phyloP scores from a whole-genome alignment of 768 basidiomycete species.

The Amanita jacksonii region DNA sequence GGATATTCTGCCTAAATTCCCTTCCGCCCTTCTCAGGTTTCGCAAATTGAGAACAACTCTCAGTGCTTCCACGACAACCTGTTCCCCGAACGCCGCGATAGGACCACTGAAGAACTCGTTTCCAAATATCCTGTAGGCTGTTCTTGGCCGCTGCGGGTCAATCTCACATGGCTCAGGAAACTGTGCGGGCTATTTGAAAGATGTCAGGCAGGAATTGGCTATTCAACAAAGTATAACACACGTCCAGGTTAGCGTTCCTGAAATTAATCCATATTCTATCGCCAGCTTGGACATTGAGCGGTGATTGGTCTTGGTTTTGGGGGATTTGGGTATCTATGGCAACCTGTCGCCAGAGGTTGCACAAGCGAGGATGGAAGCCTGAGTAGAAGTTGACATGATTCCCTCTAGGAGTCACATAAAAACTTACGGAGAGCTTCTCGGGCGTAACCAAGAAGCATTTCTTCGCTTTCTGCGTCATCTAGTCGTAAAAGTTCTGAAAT shows the following conservation, averaged over 20 bases:
- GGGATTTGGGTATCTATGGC: constrained; percentile 23
- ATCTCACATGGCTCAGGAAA: constrained; percentile 32
- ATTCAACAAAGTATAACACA: constrained; percentile 10
- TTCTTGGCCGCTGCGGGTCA: constrained; percentile 27
- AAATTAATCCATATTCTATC: constrained; percentile 32
- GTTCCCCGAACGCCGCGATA: constrained; percentile 26
- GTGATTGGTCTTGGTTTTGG: constrained; percentile 25
- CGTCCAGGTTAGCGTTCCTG: constrained; percentile 35
- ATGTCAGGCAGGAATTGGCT: not conserved
- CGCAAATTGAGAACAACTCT: constrained; percentile 35
- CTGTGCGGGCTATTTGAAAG: constrained; percentile 22
- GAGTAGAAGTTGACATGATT: not conserved
- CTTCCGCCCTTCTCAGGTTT: constrained; percentile 37
- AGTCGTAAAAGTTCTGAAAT: constrained; percentile 27
- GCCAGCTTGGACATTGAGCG: constrained; percentile 28
- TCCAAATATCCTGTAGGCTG: constrained; percentile 21
- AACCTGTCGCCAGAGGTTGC: constrained; percentile 31
- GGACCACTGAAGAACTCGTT: constrained; percentile 33
- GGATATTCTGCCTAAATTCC: constrained; percentile 29
- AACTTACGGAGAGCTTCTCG: constrained; percentile 41
- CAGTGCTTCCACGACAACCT: constrained; percentile 33
- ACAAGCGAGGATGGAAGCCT: constrained; percentile 32
- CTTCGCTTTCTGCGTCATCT: constrained; percentile 22
- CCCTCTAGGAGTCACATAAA: not conserved
- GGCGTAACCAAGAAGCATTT: constrained; percentile 37